Percentiles rank a stretch among this genome's conserved stretches.
These are phyloP conservation scores for Daldinia concentrica DNA, from an alignment of 495 filamentous ascomycete genomes.

Conservation along the genomic window DNA sequence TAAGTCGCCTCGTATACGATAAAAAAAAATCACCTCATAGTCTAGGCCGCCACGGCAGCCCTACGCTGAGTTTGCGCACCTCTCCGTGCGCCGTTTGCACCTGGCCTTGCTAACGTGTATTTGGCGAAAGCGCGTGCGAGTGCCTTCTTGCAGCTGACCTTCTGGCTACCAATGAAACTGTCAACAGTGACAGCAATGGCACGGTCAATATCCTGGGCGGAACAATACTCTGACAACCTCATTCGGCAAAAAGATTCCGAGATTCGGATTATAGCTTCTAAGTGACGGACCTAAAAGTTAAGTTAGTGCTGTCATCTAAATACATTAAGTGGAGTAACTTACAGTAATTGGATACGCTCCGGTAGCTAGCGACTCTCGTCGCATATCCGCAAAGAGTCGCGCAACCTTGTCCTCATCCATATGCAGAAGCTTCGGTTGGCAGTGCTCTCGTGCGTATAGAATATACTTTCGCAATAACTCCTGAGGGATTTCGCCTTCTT, in stretches of 20 bases:
- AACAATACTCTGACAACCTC: conserved; percentile 93
- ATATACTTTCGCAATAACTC: conserved; percentile 97
- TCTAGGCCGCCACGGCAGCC: conserved; percentile 31
- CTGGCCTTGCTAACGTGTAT: conserved; percentile 70
- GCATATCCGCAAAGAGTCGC: conserved; percentile 94
- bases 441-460: conserved; percentile 90
- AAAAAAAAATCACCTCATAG: neutral
- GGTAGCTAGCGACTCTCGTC: conserved; percentile 88
- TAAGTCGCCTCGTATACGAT: neutral
- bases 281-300: conserved; percentile 82
- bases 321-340: conserved; percentile 49
- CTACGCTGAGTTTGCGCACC: conserved; percentile 37
- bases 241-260: conserved; percentile 93
- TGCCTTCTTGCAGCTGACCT: conserved; percentile 97
- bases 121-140: conserved; percentile 97
- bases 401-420: conserved; percentile 99
- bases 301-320: conserved; percentile 32
- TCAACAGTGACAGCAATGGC: conserved; percentile 98
- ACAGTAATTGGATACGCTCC: conserved; percentile 98
- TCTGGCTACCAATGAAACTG: conserved; percentile 94
- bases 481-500: conserved; percentile 86
- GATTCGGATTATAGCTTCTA: conserved; percentile 97
- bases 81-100: conserved; percentile 27
- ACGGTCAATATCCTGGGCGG: conserved; percentile 88
- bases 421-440: conserved; percentile 91